Evolutionary conservation across 108 stramenopile species (phyloP).

Genomic region (Pseudonitzschia multiseries): DNA sequence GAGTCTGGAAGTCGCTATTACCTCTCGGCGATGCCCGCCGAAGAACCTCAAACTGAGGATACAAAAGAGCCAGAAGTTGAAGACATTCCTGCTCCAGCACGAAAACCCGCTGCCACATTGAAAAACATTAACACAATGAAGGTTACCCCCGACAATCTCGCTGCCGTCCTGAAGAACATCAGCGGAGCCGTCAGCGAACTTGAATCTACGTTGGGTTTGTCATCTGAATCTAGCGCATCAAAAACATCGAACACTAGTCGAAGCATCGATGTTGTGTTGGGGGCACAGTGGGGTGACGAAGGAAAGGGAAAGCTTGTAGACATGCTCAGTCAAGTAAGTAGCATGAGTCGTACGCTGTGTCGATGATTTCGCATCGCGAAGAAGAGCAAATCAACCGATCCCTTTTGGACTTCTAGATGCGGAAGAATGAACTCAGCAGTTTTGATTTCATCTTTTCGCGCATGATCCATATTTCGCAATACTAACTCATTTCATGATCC

Average conservation of each 20-base stretch:
- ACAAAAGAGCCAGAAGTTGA: not conserved
- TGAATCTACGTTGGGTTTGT: not conserved
- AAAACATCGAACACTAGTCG: constrained; percentile 8
- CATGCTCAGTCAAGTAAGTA: constrained; percentile 78
- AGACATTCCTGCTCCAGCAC: too few relatives aligned
- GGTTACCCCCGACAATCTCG: constrained; percentile 5
- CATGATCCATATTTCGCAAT: not conserved
- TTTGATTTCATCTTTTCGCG: not conserved
- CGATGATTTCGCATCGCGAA: too few relatives aligned
- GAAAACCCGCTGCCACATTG: not conserved
- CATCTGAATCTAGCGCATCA: not conserved
- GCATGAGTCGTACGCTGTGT: not conserved
- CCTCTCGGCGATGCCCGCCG: not conserved
- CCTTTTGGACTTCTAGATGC: not conserved
- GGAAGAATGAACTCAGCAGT: not conserved
- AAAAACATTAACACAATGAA: not conserved
- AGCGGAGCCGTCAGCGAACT: constrained; percentile 1
- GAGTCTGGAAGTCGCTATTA: constrained; percentile 18
- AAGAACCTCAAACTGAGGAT: constrained; percentile 2
- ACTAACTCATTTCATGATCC: not conserved
- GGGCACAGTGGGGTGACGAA: constrained; percentile 99
- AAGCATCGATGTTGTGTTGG: constrained; percentile 91
- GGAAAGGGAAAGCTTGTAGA: constrained; percentile 99
- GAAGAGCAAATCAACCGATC: not conserved
- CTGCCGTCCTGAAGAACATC: not conserved